These are phyloP conservation scores for Metschnikowia noctiluminum DNA, from an alignment of 805 yeast genomes.

Conservation along the genomic window DNA sequence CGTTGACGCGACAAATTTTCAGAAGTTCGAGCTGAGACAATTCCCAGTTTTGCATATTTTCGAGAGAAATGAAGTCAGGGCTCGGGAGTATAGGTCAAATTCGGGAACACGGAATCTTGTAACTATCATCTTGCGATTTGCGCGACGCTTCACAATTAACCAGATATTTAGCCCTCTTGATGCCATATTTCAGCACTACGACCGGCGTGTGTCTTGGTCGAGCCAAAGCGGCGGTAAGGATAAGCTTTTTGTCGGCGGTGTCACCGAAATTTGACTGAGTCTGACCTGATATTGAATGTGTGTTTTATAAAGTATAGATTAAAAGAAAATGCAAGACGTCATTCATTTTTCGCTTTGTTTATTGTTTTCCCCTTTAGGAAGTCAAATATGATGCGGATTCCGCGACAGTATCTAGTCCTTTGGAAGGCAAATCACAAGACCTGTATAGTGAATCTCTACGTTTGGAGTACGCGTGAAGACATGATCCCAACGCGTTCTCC, in stretches of 20 bases:
- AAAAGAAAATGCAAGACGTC: too few species aligned
- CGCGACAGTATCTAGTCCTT: not conserved
- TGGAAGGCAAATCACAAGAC: conserved; percentile 1
- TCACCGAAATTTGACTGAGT: conserved; percentile 18
- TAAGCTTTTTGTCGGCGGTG: conserved; percentile 27
- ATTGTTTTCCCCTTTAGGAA: not conserved
- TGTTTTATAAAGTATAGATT: too few species aligned
- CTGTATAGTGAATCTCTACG: not conserved
- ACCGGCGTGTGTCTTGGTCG: conserved; percentile 18
- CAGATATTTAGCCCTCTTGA: conserved; percentile 26
- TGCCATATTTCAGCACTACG: conserved; percentile 22
- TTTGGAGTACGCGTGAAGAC: not conserved
- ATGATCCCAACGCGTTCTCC: not conserved
- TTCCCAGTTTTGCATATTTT: conserved; percentile 29
- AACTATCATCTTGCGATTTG: conserved; percentile 7
- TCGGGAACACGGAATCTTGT: conserved; percentile 19
- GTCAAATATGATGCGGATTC: not conserved
- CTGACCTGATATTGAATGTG: too few species aligned
- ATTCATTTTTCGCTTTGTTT: not conserved
- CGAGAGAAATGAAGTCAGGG: conserved; percentile 27
- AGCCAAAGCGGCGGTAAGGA: conserved; percentile 22
- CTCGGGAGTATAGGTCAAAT: conserved; percentile 19
- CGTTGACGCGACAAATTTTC: conserved; percentile 17
- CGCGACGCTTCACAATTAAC: conserved; percentile 23
- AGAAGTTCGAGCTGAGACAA: conserved; percentile 4